Percentiles rank a stretch among this genome's conserved stretches.
Conservation (phyloP, 805 yeast genomes). For the Candida khao-thaluensis region DNA sequence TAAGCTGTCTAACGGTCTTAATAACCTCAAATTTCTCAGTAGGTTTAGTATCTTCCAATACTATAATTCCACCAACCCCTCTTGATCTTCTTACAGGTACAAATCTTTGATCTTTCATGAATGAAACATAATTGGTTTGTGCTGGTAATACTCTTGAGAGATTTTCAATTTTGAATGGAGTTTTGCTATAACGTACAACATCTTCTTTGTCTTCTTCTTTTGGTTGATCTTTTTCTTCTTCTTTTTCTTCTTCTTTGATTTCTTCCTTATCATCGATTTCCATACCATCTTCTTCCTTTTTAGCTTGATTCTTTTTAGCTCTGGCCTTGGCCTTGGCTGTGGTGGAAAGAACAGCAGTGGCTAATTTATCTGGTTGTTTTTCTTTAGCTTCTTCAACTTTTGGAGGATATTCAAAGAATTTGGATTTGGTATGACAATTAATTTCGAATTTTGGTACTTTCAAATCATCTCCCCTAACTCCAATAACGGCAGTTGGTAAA, state of each 20-base stretch:
- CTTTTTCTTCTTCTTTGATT: constrained; percentile 8
- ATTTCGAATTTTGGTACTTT: constrained; percentile 82
- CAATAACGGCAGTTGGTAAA: constrained; percentile 87
- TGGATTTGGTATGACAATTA: constrained; percentile 77
- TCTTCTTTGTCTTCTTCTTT: constrained; percentile 20
- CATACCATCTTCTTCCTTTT: constrained; percentile 42
- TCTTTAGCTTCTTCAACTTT: constrained; percentile 75
- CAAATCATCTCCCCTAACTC: constrained; percentile 74
- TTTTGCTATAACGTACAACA: constrained; percentile 54
- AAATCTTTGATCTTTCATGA: constrained; percentile 71
- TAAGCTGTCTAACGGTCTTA: constrained; percentile 80
- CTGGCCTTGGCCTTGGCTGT: constrained; percentile 93
- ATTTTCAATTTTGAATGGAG: constrained; percentile 70
- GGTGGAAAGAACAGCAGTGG: constrained; percentile 91
- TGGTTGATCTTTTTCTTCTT: constrained; percentile 32
- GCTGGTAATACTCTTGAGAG: constrained; percentile 87
- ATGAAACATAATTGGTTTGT: constrained; percentile 80
- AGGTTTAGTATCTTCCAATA: constrained; percentile 63
- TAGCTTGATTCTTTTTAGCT: constrained; percentile 63
- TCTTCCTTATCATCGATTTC: constrained; percentile 40
- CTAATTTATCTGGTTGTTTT: constrained; percentile 83
- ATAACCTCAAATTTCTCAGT: constrained; percentile 62
- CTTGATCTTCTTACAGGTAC: constrained; percentile 77
- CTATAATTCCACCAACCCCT: constrained; percentile 69
- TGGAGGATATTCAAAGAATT: constrained; percentile 85